These are phyloP conservation scores for Starmerella riodocensis DNA, from an alignment of 805 yeast species.

Conservation along the genomic window DNA sequence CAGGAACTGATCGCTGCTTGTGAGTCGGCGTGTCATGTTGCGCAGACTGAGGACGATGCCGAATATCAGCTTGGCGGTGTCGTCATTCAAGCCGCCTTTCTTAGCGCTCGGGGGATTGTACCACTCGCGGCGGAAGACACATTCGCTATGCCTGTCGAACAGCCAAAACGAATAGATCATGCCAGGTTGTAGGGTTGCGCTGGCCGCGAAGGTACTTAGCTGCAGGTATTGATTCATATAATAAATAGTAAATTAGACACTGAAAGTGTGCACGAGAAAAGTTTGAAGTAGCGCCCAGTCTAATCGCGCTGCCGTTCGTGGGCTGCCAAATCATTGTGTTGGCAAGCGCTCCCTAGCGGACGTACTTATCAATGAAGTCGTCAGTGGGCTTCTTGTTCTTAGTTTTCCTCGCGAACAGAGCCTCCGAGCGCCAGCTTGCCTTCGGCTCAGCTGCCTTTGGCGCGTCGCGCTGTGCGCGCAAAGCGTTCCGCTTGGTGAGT, in stretches of 20 bases:
- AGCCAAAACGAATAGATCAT: slow-evolving; percentile 71
- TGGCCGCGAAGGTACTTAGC: no score
- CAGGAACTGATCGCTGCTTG: slow-evolving; percentile 27
- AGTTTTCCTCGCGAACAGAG: slow-evolving; percentile 4
- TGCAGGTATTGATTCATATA: neutral
- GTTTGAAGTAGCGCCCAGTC: no score
- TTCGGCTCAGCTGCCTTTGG: neutral
- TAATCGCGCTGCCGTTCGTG: neutral
- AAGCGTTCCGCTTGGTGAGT: slow-evolving; percentile 5
- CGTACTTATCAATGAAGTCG: slow-evolving; percentile 8
- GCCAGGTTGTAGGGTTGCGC: neutral
- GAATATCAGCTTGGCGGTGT: slow-evolving; percentile 66
- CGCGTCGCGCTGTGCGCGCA: slow-evolving; percentile 2
- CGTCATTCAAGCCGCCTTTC: slow-evolving; percentile 30
- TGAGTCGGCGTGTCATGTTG: slow-evolving; percentile 52
- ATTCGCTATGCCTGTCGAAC: slow-evolving; percentile 83
- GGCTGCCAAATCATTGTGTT: neutral
- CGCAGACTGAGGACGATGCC: slow-evolving; percentile 74
- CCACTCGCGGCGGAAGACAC: slow-evolving; percentile 74
- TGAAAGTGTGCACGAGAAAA: neutral
- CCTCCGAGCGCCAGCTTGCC: slow-evolving; percentile 9
- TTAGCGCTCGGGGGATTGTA: slow-evolving; percentile 25
- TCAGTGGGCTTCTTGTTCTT: neutral
- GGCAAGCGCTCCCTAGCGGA: neutral
- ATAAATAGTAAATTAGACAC: neutral